Evolutionary conservation across 768 basidiomycete species (phyloP).

Genomic region (Tulasnella sp.): DNA sequence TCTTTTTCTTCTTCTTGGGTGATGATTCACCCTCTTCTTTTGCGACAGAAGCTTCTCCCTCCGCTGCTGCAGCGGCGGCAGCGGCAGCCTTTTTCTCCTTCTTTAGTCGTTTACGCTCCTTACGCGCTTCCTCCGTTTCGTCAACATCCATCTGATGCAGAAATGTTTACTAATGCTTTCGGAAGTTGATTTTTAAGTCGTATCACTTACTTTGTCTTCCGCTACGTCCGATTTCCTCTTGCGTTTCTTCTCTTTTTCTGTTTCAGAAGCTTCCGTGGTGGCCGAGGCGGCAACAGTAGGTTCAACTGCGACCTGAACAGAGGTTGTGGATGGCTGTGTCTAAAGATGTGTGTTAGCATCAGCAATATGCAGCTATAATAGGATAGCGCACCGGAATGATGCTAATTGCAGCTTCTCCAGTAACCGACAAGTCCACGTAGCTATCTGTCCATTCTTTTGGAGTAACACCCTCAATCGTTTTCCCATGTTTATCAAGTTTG

Average conservation of each 20-base stretch:
- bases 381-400: conserved; percentile 26
- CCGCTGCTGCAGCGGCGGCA: conserved; percentile 19
- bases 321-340: conserved; percentile 21
- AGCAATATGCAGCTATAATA: conserved; percentile 29
- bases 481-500: conserved; percentile 88
- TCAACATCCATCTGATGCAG: conserved; percentile 31
- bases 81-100: conserved; percentile 35
- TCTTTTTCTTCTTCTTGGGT: conserved; percentile 16
- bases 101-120: conserved; percentile 42
- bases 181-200: not conserved
- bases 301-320: conserved; percentile 20
- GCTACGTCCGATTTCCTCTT: conserved; percentile 37
- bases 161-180: not conserved
- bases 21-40: conserved; percentile 18
- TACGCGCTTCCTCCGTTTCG: conserved; percentile 33
- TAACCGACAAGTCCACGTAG: conserved; percentile 78
- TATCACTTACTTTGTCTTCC: conserved; percentile 25
- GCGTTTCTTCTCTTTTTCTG: conserved; percentile 71
- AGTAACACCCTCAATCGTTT: conserved; percentile 74
- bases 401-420: conserved; percentile 33
- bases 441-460: conserved; percentile 84
- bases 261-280: conserved; percentile 26
- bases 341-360: conserved; percentile 19
- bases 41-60: conserved; percentile 7
- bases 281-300: conserved; percentile 23